Conservation (phyloP, 768 basidiomycete species). For the Mycena capillaripes region DNA sequence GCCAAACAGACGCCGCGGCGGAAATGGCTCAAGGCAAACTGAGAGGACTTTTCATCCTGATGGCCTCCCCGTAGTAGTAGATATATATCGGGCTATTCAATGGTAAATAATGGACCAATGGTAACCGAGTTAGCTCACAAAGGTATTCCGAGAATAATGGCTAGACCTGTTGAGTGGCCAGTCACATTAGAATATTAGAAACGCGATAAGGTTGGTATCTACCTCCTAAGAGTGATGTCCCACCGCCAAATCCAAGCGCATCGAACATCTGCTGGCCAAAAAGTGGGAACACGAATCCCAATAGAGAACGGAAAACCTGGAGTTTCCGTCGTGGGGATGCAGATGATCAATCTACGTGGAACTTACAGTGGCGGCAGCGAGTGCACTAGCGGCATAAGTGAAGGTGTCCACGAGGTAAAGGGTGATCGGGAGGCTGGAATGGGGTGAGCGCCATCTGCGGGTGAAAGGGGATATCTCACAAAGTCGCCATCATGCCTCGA, state of each 20-base stretch:
- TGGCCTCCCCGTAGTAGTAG: conserved; percentile 49
- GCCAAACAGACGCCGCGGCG: background rate
- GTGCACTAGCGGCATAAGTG: conserved; percentile 71
- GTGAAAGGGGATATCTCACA: background rate
- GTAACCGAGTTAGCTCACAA: conserved; percentile 50
- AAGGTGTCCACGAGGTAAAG: background rate
- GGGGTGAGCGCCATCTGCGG: background rate
- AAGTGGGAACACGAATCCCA: conserved; percentile 75
- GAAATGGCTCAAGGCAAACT: background rate
- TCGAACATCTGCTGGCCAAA: conserved; percentile 72
- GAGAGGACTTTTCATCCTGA: conserved; percentile 23
- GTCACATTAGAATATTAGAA: background rate
- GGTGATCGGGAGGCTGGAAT: background rate
- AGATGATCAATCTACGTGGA: background rate
- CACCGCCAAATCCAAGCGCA: conserved; percentile 59
- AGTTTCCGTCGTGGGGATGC: background rate
- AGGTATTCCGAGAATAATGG: conserved; percentile 60
- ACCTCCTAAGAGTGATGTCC: conserved; percentile 64
- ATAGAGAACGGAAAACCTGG: conserved; percentile 69
- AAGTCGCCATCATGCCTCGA: background rate
- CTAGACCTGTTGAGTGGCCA: conserved; percentile 51
- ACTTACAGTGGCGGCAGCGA: conserved; percentile 68
- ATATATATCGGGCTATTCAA: background rate
- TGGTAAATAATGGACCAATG: no score
- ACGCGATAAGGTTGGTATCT: no score